Conservation (phyloP, 192 early-diverging fungal species). For the Thoreauomyces humboldtii region DNA sequence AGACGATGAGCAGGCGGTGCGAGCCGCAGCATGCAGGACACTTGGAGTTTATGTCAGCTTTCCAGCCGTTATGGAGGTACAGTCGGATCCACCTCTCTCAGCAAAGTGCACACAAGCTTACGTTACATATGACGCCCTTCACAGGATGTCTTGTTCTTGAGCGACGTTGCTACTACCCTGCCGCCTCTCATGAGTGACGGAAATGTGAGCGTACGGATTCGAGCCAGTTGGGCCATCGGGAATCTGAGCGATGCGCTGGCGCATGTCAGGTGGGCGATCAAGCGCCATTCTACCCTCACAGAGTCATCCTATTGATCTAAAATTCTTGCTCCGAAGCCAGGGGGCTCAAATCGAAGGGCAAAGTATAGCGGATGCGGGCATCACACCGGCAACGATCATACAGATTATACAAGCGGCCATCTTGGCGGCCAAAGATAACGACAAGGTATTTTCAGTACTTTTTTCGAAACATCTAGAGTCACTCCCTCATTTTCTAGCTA, state of each 20-base stretch:
- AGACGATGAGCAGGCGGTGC: conserved; percentile 56
- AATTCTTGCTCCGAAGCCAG: neutral
- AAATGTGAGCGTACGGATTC: conserved; percentile 58
- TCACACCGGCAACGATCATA: conserved; percentile 43
- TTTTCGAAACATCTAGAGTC: conserved; percentile 3
- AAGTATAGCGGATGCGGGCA: conserved; percentile 26
- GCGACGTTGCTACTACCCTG: conserved; percentile 53
- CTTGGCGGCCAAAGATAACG: conserved; percentile 61
- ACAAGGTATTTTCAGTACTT: conserved; percentile 50
- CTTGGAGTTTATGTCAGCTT: conserved; percentile 65
- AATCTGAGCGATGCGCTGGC: conserved; percentile 67
- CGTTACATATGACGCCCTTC: neutral
- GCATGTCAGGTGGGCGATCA: conserved; percentile 29
- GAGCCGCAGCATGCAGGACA: conserved; percentile 62
- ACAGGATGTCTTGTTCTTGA: conserved; percentile 56
- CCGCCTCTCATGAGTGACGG: conserved; percentile 50
- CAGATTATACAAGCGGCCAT: conserved; percentile 48
- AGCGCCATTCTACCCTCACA: conserved; percentile 11
- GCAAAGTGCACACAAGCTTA: neutral
- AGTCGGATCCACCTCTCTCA: neutral
- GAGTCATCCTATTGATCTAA: neutral
- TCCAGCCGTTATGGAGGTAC: conserved; percentile 52
- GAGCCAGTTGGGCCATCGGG: conserved; percentile 76
- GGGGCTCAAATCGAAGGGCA: conserved; percentile 16
- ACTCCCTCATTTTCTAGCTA: conserved; percentile 19